Evolutionary conservation across 768 basidiomycete species (phyloP).

Genomic region (Leccinum boreale): DNA sequence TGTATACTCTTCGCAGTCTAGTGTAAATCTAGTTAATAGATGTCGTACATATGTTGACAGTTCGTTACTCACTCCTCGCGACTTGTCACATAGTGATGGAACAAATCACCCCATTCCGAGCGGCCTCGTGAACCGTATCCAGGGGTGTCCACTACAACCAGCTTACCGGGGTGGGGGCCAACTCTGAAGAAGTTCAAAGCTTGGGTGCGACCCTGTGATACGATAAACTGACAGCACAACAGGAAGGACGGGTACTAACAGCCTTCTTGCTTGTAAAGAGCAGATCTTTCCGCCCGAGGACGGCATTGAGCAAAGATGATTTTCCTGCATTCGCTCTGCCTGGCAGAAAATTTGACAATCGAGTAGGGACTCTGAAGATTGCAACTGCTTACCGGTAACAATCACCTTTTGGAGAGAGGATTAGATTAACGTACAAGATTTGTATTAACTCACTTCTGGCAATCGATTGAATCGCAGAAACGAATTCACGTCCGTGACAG

Average conservation of each 20-base stretch:
- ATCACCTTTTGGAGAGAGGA: conserved; percentile 15
- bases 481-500: conserved; percentile 17
- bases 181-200: conserved; percentile 70
- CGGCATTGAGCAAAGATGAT: conserved; percentile 68
- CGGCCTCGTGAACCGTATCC: conserved; percentile 77
- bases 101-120: conserved; percentile 70
- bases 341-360: conserved; percentile 19
- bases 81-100: conserved; percentile 58
- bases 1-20: conserved; percentile 69
- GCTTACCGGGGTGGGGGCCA: conserved; percentile 49
- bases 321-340: conserved; percentile 81
- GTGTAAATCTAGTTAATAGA: neutral
- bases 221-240: neutral
- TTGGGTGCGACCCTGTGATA: conserved; percentile 63
- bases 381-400: conserved; percentile 24
- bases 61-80: conserved; percentile 53
- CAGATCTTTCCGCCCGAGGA: conserved; percentile 55
- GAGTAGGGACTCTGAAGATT: neutral
- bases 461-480: conserved; percentile 17
- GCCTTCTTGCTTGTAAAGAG: conserved; percentile 68
- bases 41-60: neutral
- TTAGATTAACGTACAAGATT: neutral
- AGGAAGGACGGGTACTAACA: conserved; percentile 37
- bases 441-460: conserved; percentile 26
- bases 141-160: conserved; percentile 75